Base-by-base conservation (phyloP, 2,329 filamentous ascomycete species). In the Acephala macrosclerotiorum region DNA sequence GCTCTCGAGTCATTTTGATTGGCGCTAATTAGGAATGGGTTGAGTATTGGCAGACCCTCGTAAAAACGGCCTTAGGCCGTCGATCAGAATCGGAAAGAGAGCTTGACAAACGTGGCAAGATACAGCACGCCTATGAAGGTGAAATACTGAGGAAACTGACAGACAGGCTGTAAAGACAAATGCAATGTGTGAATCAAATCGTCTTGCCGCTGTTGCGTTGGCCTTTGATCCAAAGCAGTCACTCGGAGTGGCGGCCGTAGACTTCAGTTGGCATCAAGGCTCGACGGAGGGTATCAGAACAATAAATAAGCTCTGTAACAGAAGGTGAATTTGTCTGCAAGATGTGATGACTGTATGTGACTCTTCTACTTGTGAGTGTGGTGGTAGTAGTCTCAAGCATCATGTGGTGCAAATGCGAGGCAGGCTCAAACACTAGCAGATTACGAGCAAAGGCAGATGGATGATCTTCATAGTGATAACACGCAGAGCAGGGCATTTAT, bases 41-140 rank as follows among this genome's bases (percentile, higher is more conserved):
- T 53, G 49, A 53, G 49, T 53, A 33, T 33, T 53, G 49, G 49
- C 49, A 53, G 49, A 53, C 49, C 49, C 49, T 53, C 49, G 49
- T 25, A 53, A 29, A 53, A 18, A 53, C 49, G 25, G 26, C 22
- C 49, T 26, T 29, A 53, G 49, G 26, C 49, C 25, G 12, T 16
- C 9, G 49, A 53, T n/a, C 25, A 53, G 26, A n/a, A 53, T 29
- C 49, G 18, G 49, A 53, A 53, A 25, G 49, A 53, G 49, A 53
- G 25, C 8, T n/a, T 16, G 49, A 53, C 25, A 33, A 33, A 20
- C 26, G 49, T n/a, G 26, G 49, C 12, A 26, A 53, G 9, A 33
- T 12, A 29, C 25, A 53, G 25, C 26, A 53, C 25, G 14, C 25
- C 33, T 16, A 12, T 18, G 11, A 53, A 53, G 5, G 49, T 16